Base-by-base conservation (phyloP, 129 eudicot species). In the Escallonia herrerae region DNA sequence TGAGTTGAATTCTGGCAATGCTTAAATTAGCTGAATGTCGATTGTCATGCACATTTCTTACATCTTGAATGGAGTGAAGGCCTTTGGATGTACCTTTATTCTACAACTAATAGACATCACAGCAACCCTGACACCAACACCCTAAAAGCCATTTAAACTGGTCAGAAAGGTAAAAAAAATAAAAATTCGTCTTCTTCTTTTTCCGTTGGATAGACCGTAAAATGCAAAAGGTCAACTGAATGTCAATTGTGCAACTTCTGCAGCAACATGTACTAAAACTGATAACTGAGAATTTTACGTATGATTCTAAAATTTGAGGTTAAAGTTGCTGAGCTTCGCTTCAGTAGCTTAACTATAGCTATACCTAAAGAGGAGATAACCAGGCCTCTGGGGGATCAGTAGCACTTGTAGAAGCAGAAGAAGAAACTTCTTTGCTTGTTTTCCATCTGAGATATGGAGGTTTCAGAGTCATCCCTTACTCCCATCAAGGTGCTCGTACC, bases 401-500 rank as follows among this genome's bases (percentile, higher is more conserved):
- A 84, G 69, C 88, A 84, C 74, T 70, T 71, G 67, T 67, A 68
- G 75, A 78, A 90, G 76, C 95, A 90, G 59, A 80, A 89, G 82
- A 86, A 83, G 48, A 77, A 69, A 58, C 95, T 77, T 65, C 72
- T 51, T 2, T 75, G 54, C 37, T 72, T 62, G 45, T 79, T 76
- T 50, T 77, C 97, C 70, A 22, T 64, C 4, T 78, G 75, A 3
- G 82, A 53, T 58, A 74, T 86, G 50, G 90, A 84, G 10, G 88
- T 79, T 45, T 72, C 91, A 0, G 80, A 67, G 44, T 85, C 93
- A 6, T 79, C 86, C 38, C 84, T 60, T 72, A 66, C 64, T 2
- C 81, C 70, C 71, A 90, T 90, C 56, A 90, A 78, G 3, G 97
- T 79, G 63, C 95, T 79, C 50, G 90, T 83, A 49, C 97, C 95